Evolutionary conservation across 345 rosid species (phyloP), one percentile per base, ranked within the genome.

Genomic region (Hirschfeldia incana): DNA sequence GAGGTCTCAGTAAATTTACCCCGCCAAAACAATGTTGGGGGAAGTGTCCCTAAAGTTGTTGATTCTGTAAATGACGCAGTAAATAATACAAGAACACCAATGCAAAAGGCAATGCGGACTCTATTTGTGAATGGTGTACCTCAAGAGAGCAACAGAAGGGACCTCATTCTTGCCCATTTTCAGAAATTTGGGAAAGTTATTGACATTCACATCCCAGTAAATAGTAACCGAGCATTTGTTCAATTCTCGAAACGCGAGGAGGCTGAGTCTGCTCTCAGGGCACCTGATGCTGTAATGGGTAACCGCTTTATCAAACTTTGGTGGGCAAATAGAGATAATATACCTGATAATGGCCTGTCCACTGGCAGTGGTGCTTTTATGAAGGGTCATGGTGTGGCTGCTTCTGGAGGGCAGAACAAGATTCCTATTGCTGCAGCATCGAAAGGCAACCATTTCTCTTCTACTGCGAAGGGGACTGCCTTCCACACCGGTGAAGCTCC

Each of bases 271-370:
- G 99, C 98, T 76, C 85, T 95, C 67, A 86, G 78, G 80, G 87
- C 99, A 68, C 99, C 98, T 79, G 98, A 95, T 89, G 99, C 98
- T 80, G 97, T 95, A 53, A 95, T 95, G 99, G 99, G 98, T 66
- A 95, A 95, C 83, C 97, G 98, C 64, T 95, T 95, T 84, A 90
- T 95, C 84, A 95, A 89, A 86, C 87, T 95, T 68, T 90, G 92
- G 92, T 95, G 99, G 99, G 98, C 99, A 65, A 95, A 95, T 83
- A 89, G 98, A 44, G 99, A 95, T 85, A 93, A 82, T 79, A 81
- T 90, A 77, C 86, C 85, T 62, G 92, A 88, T 84, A 90, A 84
- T 79, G 88, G 86, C 59, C 34, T 78, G 53, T 80, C 85, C 70
- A 82, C 82, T 82, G 86, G 85, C 37, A 80, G 36, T 75, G 79